Evolutionary conservation across 2,329 filamentous ascomycete genomes (phyloP), one percentile per base, ranked within the genome.

Genomic region (Colletotrichum sp.): DNA sequence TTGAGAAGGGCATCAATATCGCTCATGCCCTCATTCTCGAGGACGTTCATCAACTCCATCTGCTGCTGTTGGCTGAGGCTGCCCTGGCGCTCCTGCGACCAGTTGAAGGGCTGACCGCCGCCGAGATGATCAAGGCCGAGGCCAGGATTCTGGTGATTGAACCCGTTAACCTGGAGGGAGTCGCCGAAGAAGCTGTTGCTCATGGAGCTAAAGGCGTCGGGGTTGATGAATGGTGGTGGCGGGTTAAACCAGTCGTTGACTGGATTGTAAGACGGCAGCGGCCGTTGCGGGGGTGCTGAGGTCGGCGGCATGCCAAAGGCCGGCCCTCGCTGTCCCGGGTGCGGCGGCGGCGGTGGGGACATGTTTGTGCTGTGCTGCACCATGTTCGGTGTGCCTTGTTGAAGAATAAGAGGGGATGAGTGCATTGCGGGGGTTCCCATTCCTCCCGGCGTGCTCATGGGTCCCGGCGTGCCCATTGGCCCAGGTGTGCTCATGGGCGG

Each of bases 61-160:
- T 97, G 95, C 84, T 98, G 95, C 81, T 95, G 91, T 78, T 96
- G 93, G 75, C 93, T 96, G 36, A 98, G 87, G 75, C 90, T 94
- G 78, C 92, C 95, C 80, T 92, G 92, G 75, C 89, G 90, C 81
- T 90, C 90, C 30, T 86, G 83, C 5, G 83, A 81, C 76, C 83
- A 86, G 60, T 79, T 80, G 62, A 76, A 76, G 36, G 83, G 82
- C 16, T 81, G 79, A 5, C 78, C 73, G 10, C 69, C 78, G 62
- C 73, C 79, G 62, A 80, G 77, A 63, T 79, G 79, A 15, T 77
- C 77, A 3, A 87, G 75, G 18, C 83, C 85, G 7, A 86, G 77
- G 28, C 82, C 81, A 10, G 79, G 76, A 28, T 80, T 71, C 34
- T 73, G 75, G 5, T 49, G 10, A 66, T 60, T 55, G 71, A 76